Evolutionary conservation across 2,329 filamentous ascomycete genomes (phyloP).

Genomic region (Penicillium fuscoglaucum): DNA sequence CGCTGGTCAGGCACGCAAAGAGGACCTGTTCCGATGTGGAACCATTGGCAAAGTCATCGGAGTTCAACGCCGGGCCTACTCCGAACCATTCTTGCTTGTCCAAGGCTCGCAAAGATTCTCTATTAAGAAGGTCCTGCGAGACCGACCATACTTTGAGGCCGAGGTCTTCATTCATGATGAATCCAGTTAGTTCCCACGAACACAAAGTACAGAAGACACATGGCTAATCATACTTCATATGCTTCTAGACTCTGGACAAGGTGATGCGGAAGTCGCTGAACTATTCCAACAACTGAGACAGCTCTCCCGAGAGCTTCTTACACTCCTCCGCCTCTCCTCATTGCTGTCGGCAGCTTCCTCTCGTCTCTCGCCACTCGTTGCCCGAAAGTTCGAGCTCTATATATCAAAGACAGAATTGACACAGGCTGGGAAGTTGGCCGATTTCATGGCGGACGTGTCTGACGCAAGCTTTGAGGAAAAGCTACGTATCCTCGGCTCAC

Average conservation of each 20-base stretch:
- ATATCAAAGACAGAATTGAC: constrained; percentile 78
- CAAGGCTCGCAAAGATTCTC: constrained; percentile 79
- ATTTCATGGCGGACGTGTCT: constrained; percentile 94
- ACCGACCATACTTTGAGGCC: constrained; percentile 83
- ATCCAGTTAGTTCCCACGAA: constrained; percentile 53
- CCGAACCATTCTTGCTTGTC: constrained; percentile 80
- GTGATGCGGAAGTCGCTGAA: constrained; percentile 65
- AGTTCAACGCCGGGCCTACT: constrained; percentile 71
- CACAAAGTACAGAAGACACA: neutral
- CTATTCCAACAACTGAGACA: constrained; percentile 80
- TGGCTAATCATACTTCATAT: constrained; percentile 9
- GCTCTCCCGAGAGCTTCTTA: constrained; percentile 80
- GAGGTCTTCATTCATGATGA: constrained; percentile 72
- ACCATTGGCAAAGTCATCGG: constrained; percentile 77
- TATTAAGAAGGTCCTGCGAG: constrained; percentile 71
- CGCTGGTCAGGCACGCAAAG: constrained; percentile 61
- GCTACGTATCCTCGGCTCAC: constrained; percentile 76
- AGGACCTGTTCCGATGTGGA: constrained; percentile 79
- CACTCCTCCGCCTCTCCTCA: constrained; percentile 78
- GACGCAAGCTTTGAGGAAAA: constrained; percentile 90
- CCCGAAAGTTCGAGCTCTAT: constrained; percentile 80
- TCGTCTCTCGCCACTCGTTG: constrained; percentile 77
- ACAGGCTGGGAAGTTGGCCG: constrained; percentile 82
- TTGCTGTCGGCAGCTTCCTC: constrained; percentile 72
- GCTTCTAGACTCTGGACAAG: constrained; percentile 40